A percentile compares a stretch with the other conserved stretches of the same genome.
These are phyloP conservation scores for Pestalotiopsis sp. DNA, from an alignment of 2,329 filamentous ascomycete species.

Conservation along the genomic window DNA sequence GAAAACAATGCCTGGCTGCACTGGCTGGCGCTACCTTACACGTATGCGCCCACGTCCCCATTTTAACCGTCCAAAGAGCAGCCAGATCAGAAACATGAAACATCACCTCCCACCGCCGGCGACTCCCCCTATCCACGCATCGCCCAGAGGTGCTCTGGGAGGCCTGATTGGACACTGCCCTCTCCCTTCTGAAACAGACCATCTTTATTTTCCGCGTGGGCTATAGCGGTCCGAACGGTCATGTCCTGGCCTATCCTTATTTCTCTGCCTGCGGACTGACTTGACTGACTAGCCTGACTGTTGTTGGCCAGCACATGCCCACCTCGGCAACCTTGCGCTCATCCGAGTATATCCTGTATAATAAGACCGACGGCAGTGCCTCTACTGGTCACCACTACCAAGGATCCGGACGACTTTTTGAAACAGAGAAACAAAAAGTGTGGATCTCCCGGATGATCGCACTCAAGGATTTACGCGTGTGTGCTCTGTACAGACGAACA, in stretches of 20 bases:
- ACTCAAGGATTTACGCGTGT: too few relatives aligned
- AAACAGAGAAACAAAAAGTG: neutral
- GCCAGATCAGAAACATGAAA: neutral
- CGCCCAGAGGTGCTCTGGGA: neutral
- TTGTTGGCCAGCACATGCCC: too few relatives aligned
- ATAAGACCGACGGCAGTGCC: neutral
- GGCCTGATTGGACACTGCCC: neutral
- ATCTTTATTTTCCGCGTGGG: neutral
- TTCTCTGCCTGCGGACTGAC: neutral
- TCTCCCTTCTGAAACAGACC: neutral
- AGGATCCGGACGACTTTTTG: neutral
- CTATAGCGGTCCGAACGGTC: neutral
- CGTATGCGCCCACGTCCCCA: neutral
- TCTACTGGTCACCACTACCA: neutral
- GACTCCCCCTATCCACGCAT: neutral
- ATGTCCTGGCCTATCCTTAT: neutral
- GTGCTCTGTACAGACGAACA: too few relatives aligned
- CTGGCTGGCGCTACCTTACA: too few relatives aligned
- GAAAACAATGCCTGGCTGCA: too few relatives aligned
- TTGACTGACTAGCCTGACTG: too few relatives aligned
- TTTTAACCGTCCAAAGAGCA: neutral
- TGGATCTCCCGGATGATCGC: neutral
- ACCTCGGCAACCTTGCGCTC: neutral
- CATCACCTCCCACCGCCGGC: neutral
- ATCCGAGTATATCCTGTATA: neutral